These are phyloP conservation scores for Filobasidium wieringae DNA, from an alignment of 768 basidiomycete genomes.

Conservation along the genomic window DNA sequence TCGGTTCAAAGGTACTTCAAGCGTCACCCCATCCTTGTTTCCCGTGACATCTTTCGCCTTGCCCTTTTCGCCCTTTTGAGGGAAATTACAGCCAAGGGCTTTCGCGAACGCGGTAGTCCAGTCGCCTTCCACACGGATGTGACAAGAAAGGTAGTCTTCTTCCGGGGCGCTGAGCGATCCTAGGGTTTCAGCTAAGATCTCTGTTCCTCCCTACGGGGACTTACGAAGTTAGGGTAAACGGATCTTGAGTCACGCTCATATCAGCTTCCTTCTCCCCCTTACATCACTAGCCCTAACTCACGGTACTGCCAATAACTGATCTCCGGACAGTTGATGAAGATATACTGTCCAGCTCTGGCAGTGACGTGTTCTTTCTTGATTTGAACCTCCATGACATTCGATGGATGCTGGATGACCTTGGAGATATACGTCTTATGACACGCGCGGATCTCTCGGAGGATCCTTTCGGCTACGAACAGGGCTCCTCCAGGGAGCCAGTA, in stretches of 20 bases:
- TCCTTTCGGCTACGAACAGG: slow-evolving; percentile 75
- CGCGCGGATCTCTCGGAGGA: slow-evolving; percentile 81
- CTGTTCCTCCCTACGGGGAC: too few species aligned
- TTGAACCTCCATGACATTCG: slow-evolving; percentile 85
- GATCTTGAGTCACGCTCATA: too few species aligned
- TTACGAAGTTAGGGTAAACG: slow-evolving; percentile 81
- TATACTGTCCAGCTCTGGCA: slow-evolving; percentile 77
- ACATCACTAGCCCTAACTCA: neutral
- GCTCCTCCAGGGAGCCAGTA: slow-evolving; percentile 39
- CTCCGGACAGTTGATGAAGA: slow-evolving; percentile 82
- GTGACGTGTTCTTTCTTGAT: slow-evolving; percentile 91
- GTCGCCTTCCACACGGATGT: slow-evolving; percentile 84
- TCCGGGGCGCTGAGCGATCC: slow-evolving; percentile 66
- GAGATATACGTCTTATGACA: slow-evolving; percentile 84
- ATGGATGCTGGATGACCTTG: slow-evolving; percentile 80
- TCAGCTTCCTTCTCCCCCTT: neutral
- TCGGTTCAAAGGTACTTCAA: slow-evolving; percentile 50
- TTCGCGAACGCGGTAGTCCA: slow-evolving; percentile 74
- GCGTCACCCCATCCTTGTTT: slow-evolving; percentile 26
- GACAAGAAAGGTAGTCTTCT: slow-evolving; percentile 87
- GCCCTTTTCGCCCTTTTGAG: slow-evolving; percentile 43
- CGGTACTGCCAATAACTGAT: slow-evolving; percentile 91
- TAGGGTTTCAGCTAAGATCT: too few species aligned
- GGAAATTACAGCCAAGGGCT: slow-evolving; percentile 72
- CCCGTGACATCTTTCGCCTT: slow-evolving; percentile 20